Base-by-base conservation (phyloP, 768 basidiomycete genomes). In the Lactarius vividus region DNA sequence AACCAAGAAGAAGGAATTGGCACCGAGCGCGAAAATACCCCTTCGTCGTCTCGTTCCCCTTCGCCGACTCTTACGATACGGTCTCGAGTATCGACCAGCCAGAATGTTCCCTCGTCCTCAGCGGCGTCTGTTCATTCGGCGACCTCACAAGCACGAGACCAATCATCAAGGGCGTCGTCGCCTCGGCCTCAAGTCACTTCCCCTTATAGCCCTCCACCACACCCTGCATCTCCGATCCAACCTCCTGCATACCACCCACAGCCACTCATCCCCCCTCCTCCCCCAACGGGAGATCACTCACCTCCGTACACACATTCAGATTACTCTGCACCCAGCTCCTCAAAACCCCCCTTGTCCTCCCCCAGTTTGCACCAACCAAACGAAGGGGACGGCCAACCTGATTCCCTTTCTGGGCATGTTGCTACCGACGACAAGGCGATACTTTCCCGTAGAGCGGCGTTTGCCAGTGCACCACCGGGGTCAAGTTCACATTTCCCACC, bases 351-450 rank as follows among this genome's bases (percentile, higher is more conserved):
- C 26, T 7, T 62, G 28, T 18, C 58, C 0, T 56, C 57, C 26
- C 33, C 52, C 11, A 6, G 56, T 16, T 31, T n/a, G 2, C 7
- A 20, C 13, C 59, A 46, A 23, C 53, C 33, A 13, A 33, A 42
- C 42, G 39, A 29, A 15, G 44, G 42, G 5, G 57, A 44, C 4
- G 35, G 23, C 13, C 55, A 33, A 31, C 37, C 44, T 60, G 18
- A 44, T 63, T 31, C 67, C 53, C 65, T 72, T 58, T 69, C 71
- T 13, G 76, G 74, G 18, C 77, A 78, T 56, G 72, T 78, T 26
- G 77, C 77, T 16, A 77, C 76, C 3, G 77, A 78, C 62, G 77
- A 78, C 66, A 78, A 78, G 68, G 69, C 70, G 3, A 31, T 76
- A 18, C 72, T 78, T 5, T 74, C 75, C n/a, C 74, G 69, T 26